Conservation (phyloP, 2,329 filamentous ascomycete genomes). For the Chrysosporium keratinophilum region DNA sequence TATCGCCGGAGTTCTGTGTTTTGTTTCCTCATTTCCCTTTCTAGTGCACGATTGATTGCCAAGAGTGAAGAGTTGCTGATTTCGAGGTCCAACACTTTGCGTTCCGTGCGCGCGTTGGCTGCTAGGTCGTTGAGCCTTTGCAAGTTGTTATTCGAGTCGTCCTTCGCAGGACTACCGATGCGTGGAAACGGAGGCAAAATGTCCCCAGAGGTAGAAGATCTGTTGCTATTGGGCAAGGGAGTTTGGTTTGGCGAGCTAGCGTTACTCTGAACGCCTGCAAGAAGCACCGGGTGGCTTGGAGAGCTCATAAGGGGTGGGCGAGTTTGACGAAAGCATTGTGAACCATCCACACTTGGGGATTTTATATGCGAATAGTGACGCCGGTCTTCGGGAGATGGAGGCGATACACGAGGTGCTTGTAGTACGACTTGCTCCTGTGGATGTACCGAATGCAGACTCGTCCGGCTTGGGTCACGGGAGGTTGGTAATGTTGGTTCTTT, state of each 20-base stretch:
- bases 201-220: constrained; percentile 13
- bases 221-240: constrained; percentile 5
- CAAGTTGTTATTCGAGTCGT: constrained; percentile 6
- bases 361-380: constrained; percentile 14
- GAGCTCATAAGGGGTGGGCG: constrained; percentile 9
- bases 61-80: constrained; percentile 93
- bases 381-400: background rate
- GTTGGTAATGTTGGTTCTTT: constrained; percentile 22
- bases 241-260: constrained; percentile 3
- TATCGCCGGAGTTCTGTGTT: constrained; percentile 78
- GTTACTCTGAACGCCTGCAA: background rate
- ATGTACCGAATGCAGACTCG: constrained; percentile 21
- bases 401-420: constrained; percentile 2
- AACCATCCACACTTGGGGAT: constrained; percentile 17
- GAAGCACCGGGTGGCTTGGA: constrained; percentile 1
- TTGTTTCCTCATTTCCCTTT: constrained; percentile 84
- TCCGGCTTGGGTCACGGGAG: constrained; percentile 18
- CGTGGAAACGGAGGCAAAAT: constrained; percentile 9
- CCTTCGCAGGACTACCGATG: constrained; percentile 13
- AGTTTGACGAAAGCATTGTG: constrained; percentile 10
- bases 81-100: constrained; percentile 91
- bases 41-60: constrained; percentile 87
- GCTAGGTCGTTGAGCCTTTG: constrained; percentile 59
- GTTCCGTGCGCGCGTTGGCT: constrained; percentile 77
- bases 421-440: background rate